Evolutionary conservation across 2,329 filamentous ascomycete species (phyloP).

Genomic region (Fusarium devonianum): DNA sequence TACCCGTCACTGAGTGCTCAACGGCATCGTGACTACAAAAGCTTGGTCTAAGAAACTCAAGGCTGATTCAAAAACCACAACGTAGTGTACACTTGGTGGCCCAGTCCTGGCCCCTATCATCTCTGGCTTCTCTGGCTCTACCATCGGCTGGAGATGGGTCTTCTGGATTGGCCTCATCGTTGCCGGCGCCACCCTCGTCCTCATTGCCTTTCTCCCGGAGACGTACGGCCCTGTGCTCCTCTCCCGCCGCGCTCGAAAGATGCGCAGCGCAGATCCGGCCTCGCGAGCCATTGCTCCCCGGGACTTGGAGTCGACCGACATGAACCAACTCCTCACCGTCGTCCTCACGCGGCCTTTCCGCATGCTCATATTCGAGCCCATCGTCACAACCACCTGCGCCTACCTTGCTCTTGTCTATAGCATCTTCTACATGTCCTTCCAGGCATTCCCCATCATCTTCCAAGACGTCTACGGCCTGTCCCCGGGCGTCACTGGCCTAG

Average conservation of each 20-base stretch:
- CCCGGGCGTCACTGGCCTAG: constrained; percentile 69
- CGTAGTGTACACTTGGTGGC: constrained; percentile 69
- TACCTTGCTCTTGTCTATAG: constrained; percentile 76
- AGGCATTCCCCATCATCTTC: constrained; percentile 78
- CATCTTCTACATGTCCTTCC: constrained; percentile 75
- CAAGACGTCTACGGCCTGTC: constrained; percentile 67
- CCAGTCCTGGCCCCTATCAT: constrained; percentile 72
- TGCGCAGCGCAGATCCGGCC: constrained; percentile 64
- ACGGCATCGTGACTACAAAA: not conserved
- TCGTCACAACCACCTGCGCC: constrained; percentile 73
- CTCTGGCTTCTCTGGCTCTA: constrained; percentile 65
- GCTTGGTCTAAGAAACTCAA: not conserved
- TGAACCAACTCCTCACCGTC: constrained; percentile 68
- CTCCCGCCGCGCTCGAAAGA: constrained; percentile 60
- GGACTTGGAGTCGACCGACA: constrained; percentile 67
- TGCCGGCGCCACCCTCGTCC: constrained; percentile 66
- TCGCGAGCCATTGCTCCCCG: constrained; percentile 63
- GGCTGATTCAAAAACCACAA: constrained; percentile 42
- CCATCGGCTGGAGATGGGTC: constrained; percentile 72
- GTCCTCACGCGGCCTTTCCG: constrained; percentile 74
- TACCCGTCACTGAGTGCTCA: constrained; percentile 1
- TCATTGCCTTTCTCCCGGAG: constrained; percentile 70
- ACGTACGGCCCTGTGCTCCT: constrained; percentile 68
- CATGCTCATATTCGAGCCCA: constrained; percentile 76
- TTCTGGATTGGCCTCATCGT: constrained; percentile 76